phyloP scores from a whole-genome alignment of 208 protist species.

The Trypanosoma scelopori region DNA sequence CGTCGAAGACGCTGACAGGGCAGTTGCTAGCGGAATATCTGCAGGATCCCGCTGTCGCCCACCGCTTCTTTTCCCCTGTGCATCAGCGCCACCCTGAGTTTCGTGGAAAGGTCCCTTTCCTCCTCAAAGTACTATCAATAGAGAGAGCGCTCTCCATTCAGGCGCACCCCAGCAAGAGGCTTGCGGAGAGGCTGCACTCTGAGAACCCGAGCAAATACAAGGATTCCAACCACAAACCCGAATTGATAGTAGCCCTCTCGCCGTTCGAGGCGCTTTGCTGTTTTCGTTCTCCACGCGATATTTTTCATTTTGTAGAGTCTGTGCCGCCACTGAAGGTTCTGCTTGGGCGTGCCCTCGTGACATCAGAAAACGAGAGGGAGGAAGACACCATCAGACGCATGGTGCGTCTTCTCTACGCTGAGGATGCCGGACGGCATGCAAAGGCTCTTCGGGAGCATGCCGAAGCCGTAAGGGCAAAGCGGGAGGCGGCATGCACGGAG shows the following conservation, averaged over 20 bases:
- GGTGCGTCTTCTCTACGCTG: slow-evolving; percentile 67
- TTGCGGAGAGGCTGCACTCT: slow-evolving; percentile 90
- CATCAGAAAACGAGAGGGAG: slow-evolving; percentile 42
- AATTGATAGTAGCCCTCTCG: slow-evolving; percentile 95
- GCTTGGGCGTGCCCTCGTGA: slow-evolving; percentile 13
- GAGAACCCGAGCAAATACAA: slow-evolving; percentile 94
- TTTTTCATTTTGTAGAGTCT: slow-evolving; percentile 70
- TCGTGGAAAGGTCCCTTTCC: slow-evolving; percentile 86
- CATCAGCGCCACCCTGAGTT: slow-evolving; percentile 59
- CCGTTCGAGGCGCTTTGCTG: slow-evolving; percentile 95
- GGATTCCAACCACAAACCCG: slow-evolving; percentile 99
- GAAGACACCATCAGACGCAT: slow-evolving; percentile 53
- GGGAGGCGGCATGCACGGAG: slow-evolving; percentile 40
- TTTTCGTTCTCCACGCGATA: slow-evolving; percentile 91
- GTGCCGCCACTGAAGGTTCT: slow-evolving; percentile 44
- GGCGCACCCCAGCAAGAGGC: slow-evolving; percentile 95
- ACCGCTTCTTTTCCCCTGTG: slow-evolving; percentile 54
- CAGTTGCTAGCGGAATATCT: slow-evolving; percentile 66
- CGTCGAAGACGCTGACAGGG: slow-evolving; percentile 53
- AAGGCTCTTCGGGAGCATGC: slow-evolving; percentile 58
- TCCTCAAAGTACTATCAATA: slow-evolving; percentile 97
- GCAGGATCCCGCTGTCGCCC: slow-evolving; percentile 33
- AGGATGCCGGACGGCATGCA: slow-evolving; percentile 37
- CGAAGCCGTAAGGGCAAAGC: slow-evolving; percentile 33
- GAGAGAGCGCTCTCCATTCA: slow-evolving; percentile 97